Evolutionary conservation across 2,329 filamentous ascomycete species (phyloP).

Genomic region (Diaporthe sp.): DNA sequence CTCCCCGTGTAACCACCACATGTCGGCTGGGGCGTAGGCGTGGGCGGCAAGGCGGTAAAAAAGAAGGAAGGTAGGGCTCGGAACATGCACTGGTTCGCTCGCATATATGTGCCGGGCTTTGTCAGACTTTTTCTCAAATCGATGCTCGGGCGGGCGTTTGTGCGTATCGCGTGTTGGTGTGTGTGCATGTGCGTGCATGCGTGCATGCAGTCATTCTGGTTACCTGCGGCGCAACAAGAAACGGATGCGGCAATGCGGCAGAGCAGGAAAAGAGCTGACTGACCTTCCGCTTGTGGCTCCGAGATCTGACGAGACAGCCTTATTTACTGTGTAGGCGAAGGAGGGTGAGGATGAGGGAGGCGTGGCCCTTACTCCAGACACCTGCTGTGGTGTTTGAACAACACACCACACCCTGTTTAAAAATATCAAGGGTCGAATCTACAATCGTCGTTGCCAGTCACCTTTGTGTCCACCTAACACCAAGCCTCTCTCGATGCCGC

Average conservation of each 20-base stretch:
- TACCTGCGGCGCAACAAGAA: constrained; percentile 12
- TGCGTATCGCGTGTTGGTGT: too few relatives aligned
- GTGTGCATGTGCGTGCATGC: not conserved
- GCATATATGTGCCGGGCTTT: constrained; percentile 18
- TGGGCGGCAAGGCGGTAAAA: not conserved
- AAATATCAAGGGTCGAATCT: constrained; percentile 10
- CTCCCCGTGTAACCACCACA: constrained; percentile 29
- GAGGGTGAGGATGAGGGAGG: not conserved
- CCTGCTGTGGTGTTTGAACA: not conserved
- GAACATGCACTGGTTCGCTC: constrained; percentile 25
- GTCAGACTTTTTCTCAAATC: constrained; percentile 25
- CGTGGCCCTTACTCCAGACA: constrained; percentile 13
- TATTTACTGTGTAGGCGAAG: not conserved
- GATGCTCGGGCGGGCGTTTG: not conserved
- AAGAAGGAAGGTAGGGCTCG: constrained; percentile 33
- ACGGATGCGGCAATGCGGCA: constrained; percentile 19
- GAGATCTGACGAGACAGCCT: constrained; percentile 26
- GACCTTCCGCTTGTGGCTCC: constrained; percentile 21
- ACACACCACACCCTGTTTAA: constrained; percentile 15
- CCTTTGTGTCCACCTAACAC: not conserved
- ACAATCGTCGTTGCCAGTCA: not conserved
- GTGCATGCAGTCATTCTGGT: not conserved
- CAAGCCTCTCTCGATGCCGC: not conserved
- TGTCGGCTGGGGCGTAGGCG: not conserved
- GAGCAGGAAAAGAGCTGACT: constrained; percentile 4